Conservation (phyloP, 202 grass and related monocot genomes). For the Brachypodium distachyon region DNA sequence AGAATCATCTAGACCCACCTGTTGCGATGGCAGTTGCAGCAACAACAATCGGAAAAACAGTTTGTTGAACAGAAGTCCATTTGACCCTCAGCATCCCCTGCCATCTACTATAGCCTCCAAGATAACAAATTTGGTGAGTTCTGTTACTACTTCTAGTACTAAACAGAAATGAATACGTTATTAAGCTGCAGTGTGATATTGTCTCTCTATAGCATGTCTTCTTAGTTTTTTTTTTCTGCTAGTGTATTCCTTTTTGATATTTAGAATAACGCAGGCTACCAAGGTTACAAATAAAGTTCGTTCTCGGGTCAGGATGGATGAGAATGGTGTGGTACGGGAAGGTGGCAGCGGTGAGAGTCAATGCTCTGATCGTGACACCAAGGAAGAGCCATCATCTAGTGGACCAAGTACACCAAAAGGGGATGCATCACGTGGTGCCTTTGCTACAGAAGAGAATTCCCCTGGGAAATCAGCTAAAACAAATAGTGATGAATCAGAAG, state of each 20-base stretch:
- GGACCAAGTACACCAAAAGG: conserved; percentile 53
- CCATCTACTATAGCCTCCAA: conserved; percentile 81
- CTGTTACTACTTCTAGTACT: conserved; percentile 6
- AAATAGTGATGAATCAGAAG: conserved; percentile 54
- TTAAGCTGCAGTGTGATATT: not conserved
- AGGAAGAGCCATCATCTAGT: conserved; percentile 55
- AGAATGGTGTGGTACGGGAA: conserved; percentile 61
- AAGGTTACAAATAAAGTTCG: conserved; percentile 98
- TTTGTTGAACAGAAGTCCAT: conserved; percentile 43
- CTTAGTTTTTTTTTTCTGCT: conserved; percentile 26
- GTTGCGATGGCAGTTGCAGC: conserved; percentile 33
- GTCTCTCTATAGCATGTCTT: not conserved
- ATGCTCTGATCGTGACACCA: conserved; percentile 54
- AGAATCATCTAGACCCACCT: conserved; percentile 10
- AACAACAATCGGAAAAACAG: conserved; percentile 25
- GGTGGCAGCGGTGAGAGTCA: conserved; percentile 41
- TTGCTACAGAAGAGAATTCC: conserved; percentile 32
- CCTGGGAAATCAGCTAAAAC: conserved; percentile 40
- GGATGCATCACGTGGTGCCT: conserved; percentile 34
- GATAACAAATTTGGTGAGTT: conserved; percentile 84
- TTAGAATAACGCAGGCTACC: conserved; percentile 77
- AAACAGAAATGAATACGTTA: not conserved
- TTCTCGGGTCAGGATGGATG: conserved; percentile 53
- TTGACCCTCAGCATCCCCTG: conserved; percentile 45
- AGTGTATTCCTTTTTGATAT: conserved; percentile 51